A percentile compares a stretch with the other conserved stretches of the same genome.
Conservation (phyloP, 1,139 yeast genomes). For the Hansenula sp. region DNA sequence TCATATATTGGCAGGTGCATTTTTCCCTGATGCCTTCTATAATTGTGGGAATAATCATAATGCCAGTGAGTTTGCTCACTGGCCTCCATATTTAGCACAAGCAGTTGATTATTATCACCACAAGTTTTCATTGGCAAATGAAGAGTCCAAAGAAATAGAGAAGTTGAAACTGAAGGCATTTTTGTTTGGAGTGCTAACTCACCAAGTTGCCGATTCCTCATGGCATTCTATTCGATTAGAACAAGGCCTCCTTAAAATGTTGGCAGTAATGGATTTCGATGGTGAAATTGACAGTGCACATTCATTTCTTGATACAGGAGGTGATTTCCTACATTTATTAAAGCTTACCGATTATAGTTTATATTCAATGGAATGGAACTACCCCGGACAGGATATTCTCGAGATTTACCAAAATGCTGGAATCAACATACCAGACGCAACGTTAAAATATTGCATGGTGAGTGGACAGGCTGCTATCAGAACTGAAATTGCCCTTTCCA, state of each 20-base stretch:
- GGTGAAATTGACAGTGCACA: constrained; percentile 47
- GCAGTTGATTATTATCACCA: constrained; percentile 38
- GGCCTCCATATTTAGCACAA: constrained; percentile 55
- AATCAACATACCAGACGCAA: constrained; percentile 13
- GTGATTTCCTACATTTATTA: constrained; percentile 46
- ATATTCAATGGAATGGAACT: constrained; percentile 32
- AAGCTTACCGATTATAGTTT: constrained; percentile 22
- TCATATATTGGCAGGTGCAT: constrained; percentile 46
- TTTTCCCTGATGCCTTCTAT: constrained; percentile 62
- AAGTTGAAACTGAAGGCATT: constrained; percentile 41
- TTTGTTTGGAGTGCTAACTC: constrained; percentile 49
- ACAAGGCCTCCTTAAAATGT: constrained; percentile 46
- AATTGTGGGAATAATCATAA: constrained; percentile 39
- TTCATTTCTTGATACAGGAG: constrained; percentile 49
- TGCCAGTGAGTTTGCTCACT: constrained; percentile 57
- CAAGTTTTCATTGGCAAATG: constrained; percentile 23
- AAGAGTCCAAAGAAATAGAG: constrained; percentile 12
- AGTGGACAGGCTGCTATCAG: constrained; percentile 47
- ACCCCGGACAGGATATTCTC: constrained; percentile 36
- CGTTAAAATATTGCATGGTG: constrained; percentile 40
- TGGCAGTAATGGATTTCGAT: constrained; percentile 45
- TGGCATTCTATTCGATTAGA: constrained; percentile 57
- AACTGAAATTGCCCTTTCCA: constrained; percentile 35
- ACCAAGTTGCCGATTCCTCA: constrained; percentile 55
- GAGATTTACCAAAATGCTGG: constrained; percentile 32